Conservation (phyloP, 1,139 yeast genomes). For the Zygotorulaspora mrakii region DNA sequence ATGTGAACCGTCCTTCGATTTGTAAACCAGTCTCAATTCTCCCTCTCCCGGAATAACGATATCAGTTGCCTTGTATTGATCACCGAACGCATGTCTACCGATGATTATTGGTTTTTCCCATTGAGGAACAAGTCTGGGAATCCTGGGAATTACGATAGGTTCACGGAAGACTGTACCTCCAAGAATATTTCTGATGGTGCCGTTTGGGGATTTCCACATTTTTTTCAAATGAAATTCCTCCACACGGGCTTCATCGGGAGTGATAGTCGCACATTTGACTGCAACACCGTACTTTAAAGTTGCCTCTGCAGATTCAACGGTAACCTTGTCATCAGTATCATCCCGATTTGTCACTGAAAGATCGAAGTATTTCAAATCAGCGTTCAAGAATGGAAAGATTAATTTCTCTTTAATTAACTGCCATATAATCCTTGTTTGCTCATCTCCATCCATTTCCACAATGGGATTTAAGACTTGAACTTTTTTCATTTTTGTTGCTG, state of each 20-base stretch:
- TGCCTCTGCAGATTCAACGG: conserved; percentile 87
- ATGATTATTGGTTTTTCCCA: conserved; percentile 95
- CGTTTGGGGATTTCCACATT: conserved; percentile 98
- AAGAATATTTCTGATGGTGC: conserved; percentile 88
- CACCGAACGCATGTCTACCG: conserved; percentile 97
- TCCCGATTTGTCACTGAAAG: conserved; percentile 83
- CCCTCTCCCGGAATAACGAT: conserved; percentile 77
- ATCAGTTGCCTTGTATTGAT: conserved; percentile 93
- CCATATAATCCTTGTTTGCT: conserved; percentile 93
- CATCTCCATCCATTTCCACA: conserved; percentile 97
- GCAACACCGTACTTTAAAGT: conserved; percentile 87
- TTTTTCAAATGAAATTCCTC: conserved; percentile 83
- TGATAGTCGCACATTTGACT: conserved; percentile 94
- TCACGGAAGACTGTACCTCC: conserved; percentile 98
- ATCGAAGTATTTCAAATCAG: conserved; percentile 89
- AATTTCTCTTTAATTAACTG: conserved; percentile 75
- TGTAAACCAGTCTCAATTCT: conserved; percentile 69
- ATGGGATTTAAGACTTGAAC: conserved; percentile 82
- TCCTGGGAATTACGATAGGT: conserved; percentile 84
- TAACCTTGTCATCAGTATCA: conserved; percentile 80
- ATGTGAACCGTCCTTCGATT: conserved; percentile 65
- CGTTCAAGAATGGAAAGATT: conserved; percentile 77
- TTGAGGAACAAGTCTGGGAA: conserved; percentile 85
- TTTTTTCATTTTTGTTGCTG: conserved; percentile 40
- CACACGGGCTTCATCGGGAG: conserved; percentile 97